Conservation (phyloP, 1,284 basidiomycete species). For the Tylopilus sp. region DNA sequence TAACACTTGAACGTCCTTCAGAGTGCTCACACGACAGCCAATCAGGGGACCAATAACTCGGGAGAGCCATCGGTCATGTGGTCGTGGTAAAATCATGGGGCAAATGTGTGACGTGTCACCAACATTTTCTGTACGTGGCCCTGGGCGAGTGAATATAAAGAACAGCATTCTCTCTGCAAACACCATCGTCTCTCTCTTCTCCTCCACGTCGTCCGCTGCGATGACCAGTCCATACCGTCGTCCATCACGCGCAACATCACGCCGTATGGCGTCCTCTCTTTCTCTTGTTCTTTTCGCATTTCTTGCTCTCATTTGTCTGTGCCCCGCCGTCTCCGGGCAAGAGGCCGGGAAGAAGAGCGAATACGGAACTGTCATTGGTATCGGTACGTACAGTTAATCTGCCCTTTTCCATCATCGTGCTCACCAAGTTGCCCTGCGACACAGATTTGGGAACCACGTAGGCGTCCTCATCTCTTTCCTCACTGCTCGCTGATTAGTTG, state of each 20-base stretch:
- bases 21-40: too few species aligned
- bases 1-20: too few species aligned
- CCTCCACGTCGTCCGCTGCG: constrained; percentile 19
- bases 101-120: constrained; percentile 31
- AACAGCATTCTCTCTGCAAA: constrained; percentile 4
- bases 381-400: constrained; percentile 56
- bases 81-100: constrained; percentile 23
- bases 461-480: constrained; percentile 21
- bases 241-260: constrained; percentile 57
- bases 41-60: too few species aligned
- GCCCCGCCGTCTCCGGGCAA: constrained; percentile 56
- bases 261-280: constrained; percentile 58
- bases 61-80: constrained; percentile 21
- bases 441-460: constrained; percentile 80
- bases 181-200: constrained; percentile 4
- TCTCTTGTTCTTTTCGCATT: constrained; percentile 63
- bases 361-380: constrained; percentile 94
- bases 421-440: constrained; percentile 15
- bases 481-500: constrained; percentile 21
- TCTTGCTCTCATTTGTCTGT: constrained; percentile 61
- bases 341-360: constrained; percentile 50
- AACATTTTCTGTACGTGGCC: constrained; percentile 28
- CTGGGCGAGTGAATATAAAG: constrained; percentile 22
- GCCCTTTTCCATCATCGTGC: background rate
- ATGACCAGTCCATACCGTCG: constrained; percentile 41